Percentiles rank a stretch among this genome's conserved stretches.
phyloP scores from a whole-genome alignment of 345 rosid species.

The Gossypium sturtianum region DNA sequence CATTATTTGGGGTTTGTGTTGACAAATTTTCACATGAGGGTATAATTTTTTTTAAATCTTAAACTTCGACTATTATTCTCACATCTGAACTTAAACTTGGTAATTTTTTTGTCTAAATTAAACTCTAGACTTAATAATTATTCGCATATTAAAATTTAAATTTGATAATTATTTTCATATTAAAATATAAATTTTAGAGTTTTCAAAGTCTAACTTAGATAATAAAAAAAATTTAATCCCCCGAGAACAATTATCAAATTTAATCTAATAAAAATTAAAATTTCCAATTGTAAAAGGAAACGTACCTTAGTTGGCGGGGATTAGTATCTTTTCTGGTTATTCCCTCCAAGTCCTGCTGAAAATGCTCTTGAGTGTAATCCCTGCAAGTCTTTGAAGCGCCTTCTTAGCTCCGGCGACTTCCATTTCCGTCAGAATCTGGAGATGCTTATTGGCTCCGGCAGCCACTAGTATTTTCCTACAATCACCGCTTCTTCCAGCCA shows the following conservation, averaged over 20 bases:
- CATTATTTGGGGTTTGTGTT: no score
- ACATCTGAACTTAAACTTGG: accelerated
- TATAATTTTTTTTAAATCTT: no score
- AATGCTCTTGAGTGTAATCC: constrained; percentile 51
- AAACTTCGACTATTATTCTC: accelerated
- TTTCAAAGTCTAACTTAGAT: accelerated
- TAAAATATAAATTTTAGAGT: no score
- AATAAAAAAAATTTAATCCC: no score
- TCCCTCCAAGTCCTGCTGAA: constrained; percentile 69
- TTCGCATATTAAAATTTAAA: accelerated
- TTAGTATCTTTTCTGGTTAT: constrained; percentile 28
- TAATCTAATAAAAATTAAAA: neutral
- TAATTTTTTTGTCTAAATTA: no score
- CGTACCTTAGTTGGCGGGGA: constrained; percentile 41
- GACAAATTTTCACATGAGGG: no score
- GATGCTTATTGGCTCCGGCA: constrained; percentile 53
- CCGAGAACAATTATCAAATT: no score
- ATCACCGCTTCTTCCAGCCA: constrained; percentile 41
- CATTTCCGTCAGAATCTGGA: constrained; percentile 52
- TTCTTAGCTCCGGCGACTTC: constrained; percentile 64
- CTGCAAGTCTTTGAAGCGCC: constrained; percentile 56
- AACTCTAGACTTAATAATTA: no score
- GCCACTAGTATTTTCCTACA: constrained; percentile 47
- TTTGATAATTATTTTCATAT: no score
- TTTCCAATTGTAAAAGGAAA: constrained; percentile 14